Conservation (phyloP, 1,139 yeast species). For the Saccharomycopsis hybrid region DNA sequence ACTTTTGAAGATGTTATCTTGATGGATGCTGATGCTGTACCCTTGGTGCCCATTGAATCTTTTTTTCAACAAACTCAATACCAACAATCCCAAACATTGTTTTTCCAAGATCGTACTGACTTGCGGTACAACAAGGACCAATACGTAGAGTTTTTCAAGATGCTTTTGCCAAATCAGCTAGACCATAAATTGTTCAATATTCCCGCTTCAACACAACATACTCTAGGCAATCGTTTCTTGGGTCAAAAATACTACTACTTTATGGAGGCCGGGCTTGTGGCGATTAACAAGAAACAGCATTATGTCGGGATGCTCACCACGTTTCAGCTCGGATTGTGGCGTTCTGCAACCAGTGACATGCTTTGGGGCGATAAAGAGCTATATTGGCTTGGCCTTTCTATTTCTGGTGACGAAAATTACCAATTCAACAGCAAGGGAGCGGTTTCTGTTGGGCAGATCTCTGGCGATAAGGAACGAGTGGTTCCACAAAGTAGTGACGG, state of each 20-base stretch:
- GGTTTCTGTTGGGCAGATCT: conserved; percentile 39
- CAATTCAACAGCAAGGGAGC: conserved; percentile 34
- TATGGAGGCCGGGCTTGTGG: conserved; percentile 53
- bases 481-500: not conserved
- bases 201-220: conserved; percentile 32
- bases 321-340: conserved; percentile 33
- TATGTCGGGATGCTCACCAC: conserved; percentile 38
- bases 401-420: conserved; percentile 45
- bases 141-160: conserved; percentile 33
- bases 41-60: conserved; percentile 32
- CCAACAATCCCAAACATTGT: conserved; percentile 27
- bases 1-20: conserved; percentile 45
- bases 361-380: conserved; percentile 50
- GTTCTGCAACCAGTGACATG: conserved; percentile 7
- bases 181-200: conserved; percentile 31
- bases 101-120: conserved; percentile 34
- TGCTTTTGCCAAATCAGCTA: conserved; percentile 35
- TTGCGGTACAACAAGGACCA: conserved; percentile 24
- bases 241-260: conserved; percentile 41
- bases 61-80: conserved; percentile 32
- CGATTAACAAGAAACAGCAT: conserved; percentile 38
- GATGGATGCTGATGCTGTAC: conserved; percentile 52
- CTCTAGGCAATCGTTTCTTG: conserved; percentile 38
- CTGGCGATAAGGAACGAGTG: no score
- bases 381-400: conserved; percentile 47